These are phyloP conservation scores for Salix koriyanagi DNA, from an alignment of 345 rosid genomes.

Conservation along the genomic window DNA sequence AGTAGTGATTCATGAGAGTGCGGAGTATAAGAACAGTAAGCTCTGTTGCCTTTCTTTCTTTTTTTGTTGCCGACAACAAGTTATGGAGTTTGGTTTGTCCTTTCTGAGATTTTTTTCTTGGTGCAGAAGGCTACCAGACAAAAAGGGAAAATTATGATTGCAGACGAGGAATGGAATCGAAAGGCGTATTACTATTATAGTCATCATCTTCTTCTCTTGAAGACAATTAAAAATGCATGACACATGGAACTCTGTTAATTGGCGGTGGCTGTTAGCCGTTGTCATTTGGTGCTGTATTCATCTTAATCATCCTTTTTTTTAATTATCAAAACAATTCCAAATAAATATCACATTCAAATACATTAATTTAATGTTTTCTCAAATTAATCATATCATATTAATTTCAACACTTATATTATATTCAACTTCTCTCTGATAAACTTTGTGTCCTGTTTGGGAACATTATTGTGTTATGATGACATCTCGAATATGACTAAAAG, in stretches of 20 bases:
- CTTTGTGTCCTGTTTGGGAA: not conserved
- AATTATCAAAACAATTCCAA: too few relatives aligned
- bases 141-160: not conserved
- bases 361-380: too few relatives aligned
- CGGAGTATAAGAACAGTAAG: not conserved
- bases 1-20: too few relatives aligned
- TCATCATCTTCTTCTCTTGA: not conserved
- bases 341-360: too few relatives aligned
- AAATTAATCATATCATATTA: not conserved
- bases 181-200: not conserved
- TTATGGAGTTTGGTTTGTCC: not conserved
- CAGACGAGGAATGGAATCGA: not conserved
- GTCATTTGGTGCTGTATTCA: not conserved
- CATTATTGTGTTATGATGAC: not conserved
- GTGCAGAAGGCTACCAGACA: not conserved
- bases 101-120: not conserved
- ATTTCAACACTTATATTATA: not conserved
- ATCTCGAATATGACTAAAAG: not conserved
- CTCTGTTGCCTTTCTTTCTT: not conserved
- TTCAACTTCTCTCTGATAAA: not conserved
- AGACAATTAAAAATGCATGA: not conserved
- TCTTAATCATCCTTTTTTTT: too few relatives aligned
- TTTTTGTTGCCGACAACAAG: not conserved
- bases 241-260: too few relatives aligned
- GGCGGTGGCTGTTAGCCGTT: not conserved